Conservation (phyloP, 371 early-diverging fungal genomes). For the Mucor racemosus region DNA sequence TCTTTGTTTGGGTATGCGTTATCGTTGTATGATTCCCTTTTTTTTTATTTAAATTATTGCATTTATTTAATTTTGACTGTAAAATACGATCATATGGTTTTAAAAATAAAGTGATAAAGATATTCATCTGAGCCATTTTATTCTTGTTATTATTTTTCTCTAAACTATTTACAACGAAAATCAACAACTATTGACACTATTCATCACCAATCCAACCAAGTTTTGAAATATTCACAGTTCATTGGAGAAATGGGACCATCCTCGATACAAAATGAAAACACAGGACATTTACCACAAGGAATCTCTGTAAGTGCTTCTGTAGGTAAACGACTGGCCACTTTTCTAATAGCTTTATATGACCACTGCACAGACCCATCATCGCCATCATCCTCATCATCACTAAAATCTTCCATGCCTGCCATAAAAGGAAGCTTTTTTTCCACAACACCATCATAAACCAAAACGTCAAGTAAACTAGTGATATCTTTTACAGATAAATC, state of each 20-base stretch:
- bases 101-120: too few relatives aligned
- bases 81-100: too few relatives aligned
- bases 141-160: constrained; percentile 1
- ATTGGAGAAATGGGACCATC: constrained; percentile 78
- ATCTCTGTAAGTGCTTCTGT: constrained; percentile 70
- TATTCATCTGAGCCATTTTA: not conserved
- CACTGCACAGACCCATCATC: constrained; percentile 55
- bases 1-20: too few relatives aligned
- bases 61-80: too few relatives aligned
- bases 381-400: constrained; percentile 60
- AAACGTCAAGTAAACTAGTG: constrained; percentile 78
- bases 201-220: constrained; percentile 70
- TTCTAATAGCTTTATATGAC: constrained; percentile 78
- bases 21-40: too few relatives aligned
- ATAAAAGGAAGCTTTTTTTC: constrained; percentile 66
- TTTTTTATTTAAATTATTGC: too few relatives aligned
- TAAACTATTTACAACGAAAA: constrained; percentile 15
- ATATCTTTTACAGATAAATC: constrained; percentile 81
- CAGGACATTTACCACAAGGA: constrained; percentile 88
- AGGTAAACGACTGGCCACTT: constrained; percentile 49
- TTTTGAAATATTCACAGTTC: constrained; percentile 77
- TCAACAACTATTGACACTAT: not conserved
- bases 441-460: constrained; percentile 90
- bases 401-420: constrained; percentile 55
- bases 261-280: constrained; percentile 69